phyloP scores from a whole-genome alignment of 1,139 yeast species.

The Geotrichum fermentans region DNA sequence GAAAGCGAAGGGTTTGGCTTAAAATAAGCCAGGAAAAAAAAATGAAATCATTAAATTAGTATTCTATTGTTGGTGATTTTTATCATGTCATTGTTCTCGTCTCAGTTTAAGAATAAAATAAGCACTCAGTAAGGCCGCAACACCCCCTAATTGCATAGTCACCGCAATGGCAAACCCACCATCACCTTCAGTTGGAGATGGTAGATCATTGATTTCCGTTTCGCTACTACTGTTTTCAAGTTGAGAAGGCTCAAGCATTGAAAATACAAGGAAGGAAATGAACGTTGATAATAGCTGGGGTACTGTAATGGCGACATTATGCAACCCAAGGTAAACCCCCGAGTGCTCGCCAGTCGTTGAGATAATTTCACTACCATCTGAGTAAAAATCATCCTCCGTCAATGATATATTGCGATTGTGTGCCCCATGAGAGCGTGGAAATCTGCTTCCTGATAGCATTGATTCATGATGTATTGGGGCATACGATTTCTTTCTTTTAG shows the following conservation, averaged over 20 bases:
- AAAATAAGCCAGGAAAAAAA: constrained; percentile 37
- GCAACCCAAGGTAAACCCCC: constrained; percentile 40
- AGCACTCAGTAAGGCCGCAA: constrained; percentile 37
- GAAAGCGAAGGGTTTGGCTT: constrained; percentile 88
- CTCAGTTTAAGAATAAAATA: constrained; percentile 30
- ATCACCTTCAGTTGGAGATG: constrained; percentile 29
- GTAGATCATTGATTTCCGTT: constrained; percentile 17
- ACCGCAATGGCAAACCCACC: constrained; percentile 39
- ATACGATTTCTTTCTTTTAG: constrained; percentile 8
- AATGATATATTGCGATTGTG: constrained; percentile 19
- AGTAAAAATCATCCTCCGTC: constrained; percentile 24
- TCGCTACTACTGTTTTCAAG: constrained; percentile 20
- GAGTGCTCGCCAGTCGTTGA: constrained; percentile 29
- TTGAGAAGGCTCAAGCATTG: constrained; percentile 26
- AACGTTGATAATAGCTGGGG: constrained; percentile 42
- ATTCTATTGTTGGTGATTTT: background rate
- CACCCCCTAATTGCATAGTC: constrained; percentile 37
- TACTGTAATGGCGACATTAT: constrained; percentile 40
- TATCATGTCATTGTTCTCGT: constrained; percentile 1
- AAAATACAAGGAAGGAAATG: constrained; percentile 38
- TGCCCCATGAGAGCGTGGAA: constrained; percentile 11
- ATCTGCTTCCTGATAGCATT: constrained; percentile 2
- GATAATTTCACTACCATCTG: constrained; percentile 20
- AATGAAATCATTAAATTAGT: background rate
- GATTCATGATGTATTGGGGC: background rate